Evolutionary conservation across 257 asterid genomes (phyloP), one percentile per base, ranked within the genome.

Genomic region (Leptodermis oblonga): DNA sequence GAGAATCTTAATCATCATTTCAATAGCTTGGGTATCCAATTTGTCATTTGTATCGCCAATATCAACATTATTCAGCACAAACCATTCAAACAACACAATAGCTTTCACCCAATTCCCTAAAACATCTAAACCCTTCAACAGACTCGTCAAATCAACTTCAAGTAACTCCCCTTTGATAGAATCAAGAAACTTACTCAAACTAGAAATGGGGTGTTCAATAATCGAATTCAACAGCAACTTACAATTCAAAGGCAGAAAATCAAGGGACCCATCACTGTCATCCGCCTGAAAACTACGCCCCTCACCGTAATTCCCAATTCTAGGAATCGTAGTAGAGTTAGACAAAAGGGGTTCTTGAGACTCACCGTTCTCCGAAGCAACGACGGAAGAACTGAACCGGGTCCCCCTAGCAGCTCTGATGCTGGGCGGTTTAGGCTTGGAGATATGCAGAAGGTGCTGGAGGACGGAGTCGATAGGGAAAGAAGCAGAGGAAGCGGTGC

Each of bases 381-480:
- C 45, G 1, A 62, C 58, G 60, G 78, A 72, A 45, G 93, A 61
- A 58, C 84, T 58, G 49, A 71, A 59, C 42, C 52, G 67, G 76
- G 2, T 60, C 59, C 60, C 78, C 72, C 42, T 90, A 63, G 59
- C 85, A 55, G 88, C 71, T 55, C 80, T 82, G 0, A 76, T 70
- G 9, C 84, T 67, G 39, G 66, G 65, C 26, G 46, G 53, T 30
- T 62, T 67, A 33, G 77, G 33, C 23, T 75, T 76, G 28, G 98
- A 87, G 33, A 87, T 75, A 73, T 85, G 92, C 28, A 87, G 87
- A 41, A 93, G 95, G 75, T 87, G 89, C 72, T 85, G 89, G 20
- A 93, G 86, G 70, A 93, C 95, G 18, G 99, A 86, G 76, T 93
- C 96, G 26, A 93, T 80, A 39, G 88, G 96, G 42, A 88, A 86